phyloP scores from a whole-genome alignment of 2,329 filamentous ascomycete genomes.

The Beauveria varroae region DNA sequence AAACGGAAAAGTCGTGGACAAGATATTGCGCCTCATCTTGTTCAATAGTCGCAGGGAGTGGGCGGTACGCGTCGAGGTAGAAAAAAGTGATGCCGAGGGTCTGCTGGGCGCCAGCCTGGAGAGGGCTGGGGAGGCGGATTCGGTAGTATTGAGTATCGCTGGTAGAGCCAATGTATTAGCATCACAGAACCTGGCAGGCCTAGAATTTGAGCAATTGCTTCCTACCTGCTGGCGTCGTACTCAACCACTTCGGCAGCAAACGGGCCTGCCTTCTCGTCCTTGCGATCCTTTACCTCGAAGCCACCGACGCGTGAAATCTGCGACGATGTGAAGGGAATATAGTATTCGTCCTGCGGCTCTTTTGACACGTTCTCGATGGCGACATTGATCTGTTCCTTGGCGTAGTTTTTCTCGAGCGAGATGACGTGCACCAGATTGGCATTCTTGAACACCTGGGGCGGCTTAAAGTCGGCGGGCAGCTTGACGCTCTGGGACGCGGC shows the following conservation, averaged over 20 bases:
- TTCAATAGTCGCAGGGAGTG: constrained; percentile 73
- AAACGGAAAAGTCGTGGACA: constrained; percentile 76
- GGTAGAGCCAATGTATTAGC: constrained; percentile 14
- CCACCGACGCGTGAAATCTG: constrained; percentile 73
- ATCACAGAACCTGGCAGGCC: not conserved
- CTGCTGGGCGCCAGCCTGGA: constrained; percentile 69
- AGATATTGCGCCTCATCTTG: constrained; percentile 86
- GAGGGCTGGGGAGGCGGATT: constrained; percentile 67
- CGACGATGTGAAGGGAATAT: constrained; percentile 72
- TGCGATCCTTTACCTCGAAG: constrained; percentile 89
- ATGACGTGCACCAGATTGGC: constrained; percentile 82
- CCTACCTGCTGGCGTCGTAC: constrained; percentile 50
- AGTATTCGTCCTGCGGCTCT: constrained; percentile 81
- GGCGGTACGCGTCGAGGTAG: constrained; percentile 67
- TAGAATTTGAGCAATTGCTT: constrained; percentile 16
- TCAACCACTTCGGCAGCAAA: constrained; percentile 66
- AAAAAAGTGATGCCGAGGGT: constrained; percentile 85
- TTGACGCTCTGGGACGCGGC: constrained; percentile 39
- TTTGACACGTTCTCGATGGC: constrained; percentile 81
- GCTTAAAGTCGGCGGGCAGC: constrained; percentile 64
- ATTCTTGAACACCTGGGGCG: constrained; percentile 89
- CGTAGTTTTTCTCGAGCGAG: constrained; percentile 89
- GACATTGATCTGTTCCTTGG: constrained; percentile 87
- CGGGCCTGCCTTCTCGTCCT: constrained; percentile 57
- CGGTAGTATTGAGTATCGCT: constrained; percentile 77